Evolutionary conservation across 1,139 yeast genomes (phyloP).

Genomic region (Protomyces gravidus): DNA sequence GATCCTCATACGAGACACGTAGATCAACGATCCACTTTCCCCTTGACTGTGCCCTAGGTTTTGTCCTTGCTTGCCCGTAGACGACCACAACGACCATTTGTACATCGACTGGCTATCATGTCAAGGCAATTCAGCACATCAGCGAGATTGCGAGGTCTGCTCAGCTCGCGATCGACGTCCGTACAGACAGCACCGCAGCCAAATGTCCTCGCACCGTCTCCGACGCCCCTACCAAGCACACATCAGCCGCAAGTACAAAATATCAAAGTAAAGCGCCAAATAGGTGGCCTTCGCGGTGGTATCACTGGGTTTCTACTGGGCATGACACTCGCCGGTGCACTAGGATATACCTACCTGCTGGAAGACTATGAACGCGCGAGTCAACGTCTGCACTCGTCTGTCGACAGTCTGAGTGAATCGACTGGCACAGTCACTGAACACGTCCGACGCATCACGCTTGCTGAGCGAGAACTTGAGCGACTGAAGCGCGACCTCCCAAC

Average conservation of each 20-base stretch:
- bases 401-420: slow-evolving; percentile 27
- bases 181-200: neutral
- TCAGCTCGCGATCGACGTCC: neutral
- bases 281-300: slow-evolving; percentile 27
- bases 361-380: slow-evolving; percentile 29
- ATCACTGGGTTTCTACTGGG: slow-evolving; percentile 31
- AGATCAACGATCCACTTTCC: no score
- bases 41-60: no score
- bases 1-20: no score
- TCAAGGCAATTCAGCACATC: neutral
- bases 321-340: slow-evolving; percentile 24
- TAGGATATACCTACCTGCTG: slow-evolving; percentile 27
- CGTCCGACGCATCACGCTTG: slow-evolving; percentile 25
- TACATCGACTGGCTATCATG: no score
- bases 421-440: slow-evolving; percentile 20
- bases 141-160: neutral
- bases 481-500: slow-evolving; percentile 18
- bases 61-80: no score
- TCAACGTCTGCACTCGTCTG: slow-evolving; percentile 15
- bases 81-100: neutral
- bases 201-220: slow-evolving; percentile 14
- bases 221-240: slow-evolving; percentile 15
- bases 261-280: slow-evolving; percentile 21
- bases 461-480: slow-evolving; percentile 24
- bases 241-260: slow-evolving; percentile 15